Conservation (phyloP, 2,329 filamentous ascomycete species). For the Trichoderma hamatum region DNA sequence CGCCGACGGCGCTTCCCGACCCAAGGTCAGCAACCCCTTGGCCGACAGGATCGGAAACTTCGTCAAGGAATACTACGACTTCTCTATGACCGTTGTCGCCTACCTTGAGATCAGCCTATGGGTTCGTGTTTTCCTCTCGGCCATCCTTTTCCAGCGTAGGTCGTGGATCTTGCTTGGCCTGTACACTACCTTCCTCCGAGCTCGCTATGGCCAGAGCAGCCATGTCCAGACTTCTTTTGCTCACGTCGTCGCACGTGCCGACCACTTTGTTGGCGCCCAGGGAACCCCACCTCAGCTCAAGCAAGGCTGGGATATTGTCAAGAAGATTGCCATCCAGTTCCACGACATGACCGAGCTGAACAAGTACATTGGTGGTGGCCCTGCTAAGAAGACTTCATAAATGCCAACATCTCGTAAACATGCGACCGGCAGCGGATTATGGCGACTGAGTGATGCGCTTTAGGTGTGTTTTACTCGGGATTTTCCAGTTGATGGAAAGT, state of each 20-base stretch:
- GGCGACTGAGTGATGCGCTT: not conserved
- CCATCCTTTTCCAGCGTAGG: slow-evolving; percentile 84
- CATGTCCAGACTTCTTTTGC: slow-evolving; percentile 87
- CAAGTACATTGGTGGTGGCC: slow-evolving; percentile 66
- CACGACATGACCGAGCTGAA: slow-evolving; percentile 78
- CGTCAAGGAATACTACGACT: slow-evolving; percentile 97
- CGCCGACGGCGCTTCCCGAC: slow-evolving; percentile 56
- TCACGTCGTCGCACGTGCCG: slow-evolving; percentile 72
- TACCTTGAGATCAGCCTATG: slow-evolving; percentile 85
- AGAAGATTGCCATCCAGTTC: slow-evolving; percentile 72
- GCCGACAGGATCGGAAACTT: slow-evolving; percentile 87
- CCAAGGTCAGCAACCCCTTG: slow-evolving; percentile 57
- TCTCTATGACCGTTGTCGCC: slow-evolving; percentile 91
- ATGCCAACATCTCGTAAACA: not conserved
- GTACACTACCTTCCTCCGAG: slow-evolving; percentile 92
- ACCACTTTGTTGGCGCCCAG: slow-evolving; percentile 82
- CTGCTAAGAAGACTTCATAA: slow-evolving; percentile 53
- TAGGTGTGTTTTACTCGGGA: not conserved
- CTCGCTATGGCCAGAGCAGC: slow-evolving; percentile 83
- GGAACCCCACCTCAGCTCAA: slow-evolving; percentile 79
- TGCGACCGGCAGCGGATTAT: not conserved
- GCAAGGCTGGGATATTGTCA: slow-evolving; percentile 79
- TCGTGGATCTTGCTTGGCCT: slow-evolving; percentile 85
- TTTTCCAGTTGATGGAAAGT: not conserved
- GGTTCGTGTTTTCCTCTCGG: slow-evolving; percentile 78